A percentile compares a stretch with the other conserved stretches of the same genome.
phyloP scores from a whole-genome alignment of 495 filamentous ascomycete species.

The Neurospora sp. region DNA sequence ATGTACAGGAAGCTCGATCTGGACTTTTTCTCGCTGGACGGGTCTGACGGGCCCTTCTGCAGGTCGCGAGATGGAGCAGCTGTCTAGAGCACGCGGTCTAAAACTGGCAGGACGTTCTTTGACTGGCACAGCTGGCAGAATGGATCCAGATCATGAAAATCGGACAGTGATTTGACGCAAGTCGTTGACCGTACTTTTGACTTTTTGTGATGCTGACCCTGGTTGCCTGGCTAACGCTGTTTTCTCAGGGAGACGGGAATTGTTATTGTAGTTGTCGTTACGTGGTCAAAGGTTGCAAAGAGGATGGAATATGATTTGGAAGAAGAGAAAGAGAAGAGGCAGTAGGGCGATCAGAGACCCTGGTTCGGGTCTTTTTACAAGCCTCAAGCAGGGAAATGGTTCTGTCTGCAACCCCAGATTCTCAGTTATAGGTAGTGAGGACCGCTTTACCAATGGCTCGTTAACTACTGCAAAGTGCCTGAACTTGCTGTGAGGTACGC shows the following conservation, averaged over 20 bases:
- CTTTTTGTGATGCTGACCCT: background rate
- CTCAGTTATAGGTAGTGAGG: background rate
- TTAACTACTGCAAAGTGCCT: background rate
- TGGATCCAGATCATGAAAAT: background rate
- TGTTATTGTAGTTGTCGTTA: background rate
- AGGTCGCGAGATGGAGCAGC: background rate
- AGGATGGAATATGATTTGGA: background rate
- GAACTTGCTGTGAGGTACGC: background rate
- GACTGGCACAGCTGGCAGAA: background rate
- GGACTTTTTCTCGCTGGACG: background rate
- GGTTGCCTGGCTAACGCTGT: background rate
- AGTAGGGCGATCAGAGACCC: background rate
- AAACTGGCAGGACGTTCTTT: background rate
- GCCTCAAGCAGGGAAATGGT: background rate
- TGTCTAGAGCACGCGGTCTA: background rate
- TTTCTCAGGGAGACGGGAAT: background rate
- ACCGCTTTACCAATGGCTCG: background rate
- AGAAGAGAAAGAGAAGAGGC: background rate
- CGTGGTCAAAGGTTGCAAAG: background rate
- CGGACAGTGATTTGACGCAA: background rate
- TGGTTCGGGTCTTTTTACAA: background rate
- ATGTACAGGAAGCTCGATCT: background rate
- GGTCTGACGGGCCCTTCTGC: background rate
- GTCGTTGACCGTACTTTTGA: background rate
- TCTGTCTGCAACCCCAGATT: background rate